Evolutionary conservation across 2,329 filamentous ascomycete species (phyloP).

Genomic region (Epichloe baconii): DNA sequence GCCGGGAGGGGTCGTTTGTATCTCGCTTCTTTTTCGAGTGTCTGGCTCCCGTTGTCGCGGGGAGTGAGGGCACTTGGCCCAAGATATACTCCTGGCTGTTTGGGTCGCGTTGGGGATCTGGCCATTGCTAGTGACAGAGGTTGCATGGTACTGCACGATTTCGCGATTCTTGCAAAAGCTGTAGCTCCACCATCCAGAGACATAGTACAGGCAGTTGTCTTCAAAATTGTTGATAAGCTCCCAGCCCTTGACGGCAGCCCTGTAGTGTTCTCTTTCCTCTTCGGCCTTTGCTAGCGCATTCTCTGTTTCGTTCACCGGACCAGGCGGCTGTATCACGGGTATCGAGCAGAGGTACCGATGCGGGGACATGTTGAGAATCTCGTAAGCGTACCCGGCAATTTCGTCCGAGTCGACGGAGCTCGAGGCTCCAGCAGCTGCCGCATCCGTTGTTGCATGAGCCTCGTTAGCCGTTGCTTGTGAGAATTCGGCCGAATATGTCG

Average conservation of each 20-base stretch:
- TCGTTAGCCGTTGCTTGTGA: conserved; percentile 26
- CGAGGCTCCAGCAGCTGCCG: conserved; percentile 6
- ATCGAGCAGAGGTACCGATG: conserved; percentile 75
- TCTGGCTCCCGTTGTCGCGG: conserved; percentile 12
- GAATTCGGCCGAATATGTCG: conserved; percentile 28
- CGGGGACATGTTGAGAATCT: conserved; percentile 59
- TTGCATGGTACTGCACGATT: conserved; percentile 80
- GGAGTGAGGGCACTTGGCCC: conserved; percentile 37
- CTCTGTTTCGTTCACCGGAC: conserved; percentile 50
- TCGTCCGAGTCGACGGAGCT: conserved; percentile 21
- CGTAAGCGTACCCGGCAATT: conserved; percentile 33
- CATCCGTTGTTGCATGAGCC: background rate
- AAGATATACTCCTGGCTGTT: conserved; percentile 65
- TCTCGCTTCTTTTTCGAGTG: conserved; percentile 9
- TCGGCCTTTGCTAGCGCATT: conserved; percentile 56
- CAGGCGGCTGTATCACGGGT: conserved; percentile 49
- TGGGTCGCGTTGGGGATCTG: conserved; percentile 64
- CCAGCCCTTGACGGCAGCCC: conserved; percentile 66
- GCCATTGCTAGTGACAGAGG: conserved; percentile 52
- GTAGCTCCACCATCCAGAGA: conserved; percentile 93
- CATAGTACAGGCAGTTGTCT: conserved; percentile 68
- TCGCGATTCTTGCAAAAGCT: conserved; percentile 83
- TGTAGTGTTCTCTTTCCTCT: conserved; percentile 65
- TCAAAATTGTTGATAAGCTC: conserved; percentile 69
- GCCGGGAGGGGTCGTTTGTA: conserved; percentile 15